These are phyloP conservation scores for Iberis pinnata DNA, from an alignment of 345 rosid species.

Conservation along the genomic window DNA sequence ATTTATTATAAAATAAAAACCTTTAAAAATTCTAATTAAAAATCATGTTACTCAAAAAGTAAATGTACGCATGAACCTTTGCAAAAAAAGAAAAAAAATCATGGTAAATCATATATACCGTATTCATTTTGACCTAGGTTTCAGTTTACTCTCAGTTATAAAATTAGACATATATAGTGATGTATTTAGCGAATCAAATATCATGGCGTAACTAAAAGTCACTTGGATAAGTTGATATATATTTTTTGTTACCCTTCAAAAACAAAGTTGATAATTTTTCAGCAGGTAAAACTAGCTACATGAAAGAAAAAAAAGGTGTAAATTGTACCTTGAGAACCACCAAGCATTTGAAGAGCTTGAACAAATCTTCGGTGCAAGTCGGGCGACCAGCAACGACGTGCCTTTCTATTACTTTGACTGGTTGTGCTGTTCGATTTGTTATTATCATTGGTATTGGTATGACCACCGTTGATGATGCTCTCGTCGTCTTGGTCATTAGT, in stretches of 20 bases:
- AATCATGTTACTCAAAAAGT: background rate
- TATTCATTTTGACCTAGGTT: too few species aligned
- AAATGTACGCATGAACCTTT: too few species aligned
- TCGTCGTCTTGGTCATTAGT: constrained; percentile 22
- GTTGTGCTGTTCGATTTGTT: constrained; percentile 18
- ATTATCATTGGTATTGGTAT: constrained; percentile 23
- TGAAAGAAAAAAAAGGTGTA: too few species aligned
- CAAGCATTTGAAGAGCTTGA: constrained; percentile 94
- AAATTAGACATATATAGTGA: too few species aligned
- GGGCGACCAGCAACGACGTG: constrained; percentile 98
- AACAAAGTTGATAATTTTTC: too few species aligned
- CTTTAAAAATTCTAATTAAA: background rate
- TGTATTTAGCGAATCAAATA: too few species aligned
- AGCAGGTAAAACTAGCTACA: too few species aligned
- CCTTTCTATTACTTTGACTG: constrained; percentile 70
- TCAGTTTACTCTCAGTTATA: too few species aligned
- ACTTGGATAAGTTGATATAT: too few species aligned
- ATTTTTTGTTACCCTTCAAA: too few species aligned
- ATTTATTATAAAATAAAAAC: background rate
- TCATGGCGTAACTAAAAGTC: too few species aligned
- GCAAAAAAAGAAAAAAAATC: background rate
- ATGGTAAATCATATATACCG: background rate
- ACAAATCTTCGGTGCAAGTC: constrained; percentile 96
- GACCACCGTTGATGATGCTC: constrained; percentile 8
- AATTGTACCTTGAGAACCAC: constrained; percentile 99